Percentiles rank a stretch among this genome's conserved stretches.
Evolutionary conservation across 768 basidiomycete species (phyloP).

Genomic region (Boletus huronensis): DNA sequence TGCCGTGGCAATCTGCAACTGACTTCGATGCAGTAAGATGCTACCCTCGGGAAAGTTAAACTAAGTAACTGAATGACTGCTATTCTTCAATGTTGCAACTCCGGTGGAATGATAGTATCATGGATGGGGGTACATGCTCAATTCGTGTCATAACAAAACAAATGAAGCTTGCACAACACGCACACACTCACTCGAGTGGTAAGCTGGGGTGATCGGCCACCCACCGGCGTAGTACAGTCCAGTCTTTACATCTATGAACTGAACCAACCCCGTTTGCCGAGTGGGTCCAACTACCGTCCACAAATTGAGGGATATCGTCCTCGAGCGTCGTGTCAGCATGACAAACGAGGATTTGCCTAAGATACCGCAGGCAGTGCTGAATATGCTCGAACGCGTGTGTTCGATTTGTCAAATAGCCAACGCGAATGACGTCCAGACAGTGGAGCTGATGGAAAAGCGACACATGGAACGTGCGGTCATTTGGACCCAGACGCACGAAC

Average conservation of each 20-base stretch:
- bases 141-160: background rate
- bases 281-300: constrained; percentile 25
- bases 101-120: too few relatives aligned
- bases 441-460: constrained; percentile 50
- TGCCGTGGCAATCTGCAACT: too few relatives aligned
- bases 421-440: constrained; percentile 40
- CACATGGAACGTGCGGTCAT: constrained; percentile 32
- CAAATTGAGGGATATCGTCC: constrained; percentile 27
- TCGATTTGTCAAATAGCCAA: constrained; percentile 23
- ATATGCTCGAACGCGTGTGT: constrained; percentile 30
- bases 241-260: constrained; percentile 34
- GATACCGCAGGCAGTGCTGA: constrained; percentile 38
- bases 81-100: too few relatives aligned
- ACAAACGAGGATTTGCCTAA: constrained; percentile 37
- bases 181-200: constrained; percentile 16
- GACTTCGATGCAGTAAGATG: too few relatives aligned
- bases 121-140: background rate
- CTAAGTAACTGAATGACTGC: too few relatives aligned
- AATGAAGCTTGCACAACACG: background rate
- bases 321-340: constrained; percentile 39
- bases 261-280: constrained; percentile 30
- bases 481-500: constrained; percentile 34
- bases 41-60: too few relatives aligned
- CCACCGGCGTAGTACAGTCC: constrained; percentile 30
- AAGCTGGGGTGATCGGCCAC: constrained; percentile 28